phyloP scores from a whole-genome alignment of 352 stramenopile species.

The Phytopythium litorale region DNA sequence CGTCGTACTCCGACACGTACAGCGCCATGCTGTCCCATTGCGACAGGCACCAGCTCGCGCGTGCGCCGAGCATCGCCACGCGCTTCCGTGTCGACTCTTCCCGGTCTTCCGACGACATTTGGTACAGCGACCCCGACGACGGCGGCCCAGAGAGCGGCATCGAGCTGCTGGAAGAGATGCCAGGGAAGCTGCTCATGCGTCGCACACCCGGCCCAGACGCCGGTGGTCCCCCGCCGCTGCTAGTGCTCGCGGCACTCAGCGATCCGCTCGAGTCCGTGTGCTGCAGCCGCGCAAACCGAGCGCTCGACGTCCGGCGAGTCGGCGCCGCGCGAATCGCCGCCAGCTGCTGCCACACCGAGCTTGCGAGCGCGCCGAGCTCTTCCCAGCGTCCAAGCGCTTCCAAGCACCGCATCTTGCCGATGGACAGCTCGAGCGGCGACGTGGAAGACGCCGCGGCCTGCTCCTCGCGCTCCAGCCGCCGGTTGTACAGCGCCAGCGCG shows the following conservation, averaged over 20 bases:
- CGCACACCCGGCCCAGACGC: background rate
- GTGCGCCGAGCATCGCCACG: slow-evolving; percentile 77
- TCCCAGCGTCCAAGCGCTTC: slow-evolving; percentile 96
- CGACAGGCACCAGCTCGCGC: slow-evolving; percentile 81
- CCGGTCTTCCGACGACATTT: slow-evolving; percentile 25
- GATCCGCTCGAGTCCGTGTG: slow-evolving; percentile 6
- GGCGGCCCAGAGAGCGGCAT: background rate
- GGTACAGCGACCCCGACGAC: slow-evolving; percentile 6
- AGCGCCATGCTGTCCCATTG: slow-evolving; percentile 83
- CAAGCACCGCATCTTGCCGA: slow-evolving; percentile 97
- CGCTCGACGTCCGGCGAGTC: background rate
- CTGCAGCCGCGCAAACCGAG: background rate
- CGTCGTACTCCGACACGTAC: slow-evolving; percentile 57
- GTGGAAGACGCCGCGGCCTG: slow-evolving; percentile 4
- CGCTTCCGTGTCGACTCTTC: slow-evolving; percentile 49
- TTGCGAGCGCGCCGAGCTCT: slow-evolving; percentile 87
- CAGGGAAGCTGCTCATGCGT: slow-evolving; percentile 25
- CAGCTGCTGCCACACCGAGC: slow-evolving; percentile 39
- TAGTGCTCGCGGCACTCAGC: background rate
- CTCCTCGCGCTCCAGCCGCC: slow-evolving; percentile 26
- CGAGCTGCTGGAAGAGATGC: slow-evolving; percentile 22
- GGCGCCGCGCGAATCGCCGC: background rate
- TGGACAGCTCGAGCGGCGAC: slow-evolving; percentile 78
- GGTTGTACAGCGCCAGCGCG: slow-evolving; percentile 92
- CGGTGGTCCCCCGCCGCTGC: background rate